Base-by-base conservation (phyloP, 441 rosid genomes). In the Geranium incanum region DNA sequence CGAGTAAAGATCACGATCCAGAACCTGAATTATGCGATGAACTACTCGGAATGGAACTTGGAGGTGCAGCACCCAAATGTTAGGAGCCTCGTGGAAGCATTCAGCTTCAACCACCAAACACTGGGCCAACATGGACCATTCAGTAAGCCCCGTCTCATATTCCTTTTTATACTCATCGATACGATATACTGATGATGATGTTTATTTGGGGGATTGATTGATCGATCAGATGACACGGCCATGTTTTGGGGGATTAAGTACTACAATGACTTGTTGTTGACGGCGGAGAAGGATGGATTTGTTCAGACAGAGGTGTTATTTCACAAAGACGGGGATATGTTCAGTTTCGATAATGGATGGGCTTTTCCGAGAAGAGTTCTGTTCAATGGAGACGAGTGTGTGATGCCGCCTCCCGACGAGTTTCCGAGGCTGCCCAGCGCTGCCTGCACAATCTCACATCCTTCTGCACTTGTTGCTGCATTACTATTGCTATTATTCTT, bases 61-160 rank as follows among this genome's bases (percentile, higher is more conserved):
- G 98, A 91, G 0, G 89, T 87, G 28, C 95, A 91, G 83, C 98
- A 91, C 74, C 98, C 97, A 0, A 94, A 90, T 82, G 92, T 94
- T 67, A 89, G 88, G 78, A 86, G 87, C 52, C 86, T 94, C 68
- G 92, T 97, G 21, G 88, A 87, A 79, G 92, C 90, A 36, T 94
- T 91, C 77, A 94, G 98, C 82, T 94, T 94, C 70, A 89, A 86
- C 62, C 92, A 91, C 88, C 92, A 88, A 79, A 89, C 97, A 16
- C 81, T 94, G 50, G 78, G 85, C 70, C 86, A 60, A 23, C 65
- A 60, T 23, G 65, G 65, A 0, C 65, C 65, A 19, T 60, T 6
- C 36, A 60, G 37, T 62, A 21, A 62, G 37, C 8, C 43, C 3
- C 43, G 37, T 21, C 43, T 39, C 43, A 7, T 39, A 7, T 39